Evolutionary conservation across 2,329 filamentous ascomycete species (phyloP), one percentile per base, ranked within the genome.

Genomic region (Cladophialophora immunda): DNA sequence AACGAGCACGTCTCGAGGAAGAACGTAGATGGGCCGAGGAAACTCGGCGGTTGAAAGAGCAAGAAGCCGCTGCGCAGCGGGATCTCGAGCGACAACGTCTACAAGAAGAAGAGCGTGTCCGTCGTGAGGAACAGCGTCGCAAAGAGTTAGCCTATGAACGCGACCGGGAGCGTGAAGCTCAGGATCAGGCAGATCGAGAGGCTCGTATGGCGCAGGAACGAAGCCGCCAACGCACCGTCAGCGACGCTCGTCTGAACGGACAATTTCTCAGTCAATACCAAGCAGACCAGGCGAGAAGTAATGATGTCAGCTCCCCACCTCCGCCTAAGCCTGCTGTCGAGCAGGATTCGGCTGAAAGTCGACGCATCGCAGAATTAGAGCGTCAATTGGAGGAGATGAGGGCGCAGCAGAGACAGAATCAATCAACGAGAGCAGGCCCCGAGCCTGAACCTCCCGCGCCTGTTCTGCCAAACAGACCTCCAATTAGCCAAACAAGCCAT

Each of bases 261-360:
- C 93, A 97, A 75, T 94, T 90, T 73, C 85, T 97, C 58, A 94
- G 92, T 75, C 91, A 97, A 76, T 97, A 97, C 76, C 90, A 92
- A 76, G 88, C 90, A 22, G 89, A 92, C 71, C 88, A 91, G 75
- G 78, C 83, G 68, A 75, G 78, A 17, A 41, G 32, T 62, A 71
- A 73, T 64, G 76, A 73, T 64, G 76, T 75, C 38, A n/a, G 29
- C 29, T 30, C 66, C 9, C 38, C 63, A n/a, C 30, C 45, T 38
- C 63, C 55, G 4, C 83, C 62, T 85, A 79, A 67, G 82, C 81
- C 27, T 8, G 41, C 66, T 27, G 52, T 60, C 13, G 41, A 67
- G 78, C 69, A 73, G 53, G 61, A 65, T 52, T 63, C 70, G 6
- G 62, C 82, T 2, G 87, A 94, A 77, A 87, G 84, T 69, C 86